Evolutionary conservation across 2,329 filamentous ascomycete species (phyloP), one percentile per base, ranked within the genome.

Genomic region (Truncatella angustata): DNA sequence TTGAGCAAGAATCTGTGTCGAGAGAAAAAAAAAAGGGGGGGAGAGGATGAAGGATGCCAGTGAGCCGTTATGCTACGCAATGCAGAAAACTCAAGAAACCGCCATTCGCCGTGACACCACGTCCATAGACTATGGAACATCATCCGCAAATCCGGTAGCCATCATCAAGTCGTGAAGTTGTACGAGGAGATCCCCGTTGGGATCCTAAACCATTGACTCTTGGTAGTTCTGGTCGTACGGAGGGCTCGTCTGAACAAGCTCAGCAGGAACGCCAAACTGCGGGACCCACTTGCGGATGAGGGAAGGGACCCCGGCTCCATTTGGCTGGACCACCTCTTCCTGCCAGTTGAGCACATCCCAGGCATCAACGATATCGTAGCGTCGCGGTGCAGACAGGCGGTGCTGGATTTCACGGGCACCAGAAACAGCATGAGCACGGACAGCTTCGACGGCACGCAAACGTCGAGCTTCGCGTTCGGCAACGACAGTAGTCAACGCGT

Each of bases 391-490:
- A 71, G 72, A 52, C 60, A 71, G 50, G 55, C 67, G 50, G 56
- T 56, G 52, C 48, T 63, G 64, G 28, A 78, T 70, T 5, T 62
- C 55, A 11, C 65, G 65, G 26, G 68, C 65, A 3, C 69, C 66
- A 3, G 70, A 58, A 3, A 76, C 63, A 26, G 57, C 58, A 3
- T 70, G 72, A 3, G 59, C 57, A 37, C 66, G 61, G n/a, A 78
- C 65, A 2, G 72, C 72, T 4, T 77, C 73, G 4, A 82, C 56
- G 1, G 70, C 71, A 9, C 70, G 70, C n/a, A 68, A 61, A 11
- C 84, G 80, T 48, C 80, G 75, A 10, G 69, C 70, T 67, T 87
- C 84, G 16, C 84, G 79, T 64, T 85, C 83, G 3, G 71, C 66
- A 1, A 86, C 72, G 2, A 82, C 75, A 9, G 71, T 70, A 24